Evolutionary conservation across 345 rosid species (phyloP).

Genomic region (Citrus australasica): DNA sequence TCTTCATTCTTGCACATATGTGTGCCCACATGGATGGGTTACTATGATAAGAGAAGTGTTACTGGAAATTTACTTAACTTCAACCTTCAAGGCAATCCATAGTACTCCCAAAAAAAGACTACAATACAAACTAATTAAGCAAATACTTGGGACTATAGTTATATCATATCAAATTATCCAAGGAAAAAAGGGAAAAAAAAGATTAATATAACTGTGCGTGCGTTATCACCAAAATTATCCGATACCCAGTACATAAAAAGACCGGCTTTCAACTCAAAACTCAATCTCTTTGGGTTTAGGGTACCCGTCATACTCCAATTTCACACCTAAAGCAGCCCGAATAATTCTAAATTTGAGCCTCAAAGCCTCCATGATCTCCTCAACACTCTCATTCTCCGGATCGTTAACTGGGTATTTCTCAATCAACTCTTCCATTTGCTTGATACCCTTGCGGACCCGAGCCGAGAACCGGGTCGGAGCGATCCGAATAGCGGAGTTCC

Average conservation of each 20-base stretch:
- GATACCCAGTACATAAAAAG: neutral
- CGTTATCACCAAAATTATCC: neutral
- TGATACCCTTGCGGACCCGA: constrained; percentile 52
- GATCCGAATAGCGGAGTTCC: constrained; percentile 52
- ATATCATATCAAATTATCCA: neutral
- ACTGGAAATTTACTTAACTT: neutral
- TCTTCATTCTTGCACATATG: neutral
- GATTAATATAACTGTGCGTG: no score
- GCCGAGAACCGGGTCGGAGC: constrained; percentile 47
- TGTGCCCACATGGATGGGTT: neutral
- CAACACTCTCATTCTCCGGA: constrained; percentile 62
- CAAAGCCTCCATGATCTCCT: constrained; percentile 53
- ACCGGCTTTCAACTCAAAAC: constrained; percentile 37
- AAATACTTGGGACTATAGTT: neutral
- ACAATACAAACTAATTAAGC: neutral
- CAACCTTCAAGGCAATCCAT: neutral
- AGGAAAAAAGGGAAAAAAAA: neutral
- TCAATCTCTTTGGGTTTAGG: constrained; percentile 54
- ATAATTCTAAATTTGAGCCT: constrained; percentile 64
- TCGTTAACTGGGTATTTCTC: constrained; percentile 50
- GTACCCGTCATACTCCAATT: constrained; percentile 62
- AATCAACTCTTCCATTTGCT: constrained; percentile 55
- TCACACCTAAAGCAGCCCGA: constrained; percentile 60
- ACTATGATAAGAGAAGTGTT: neutral
- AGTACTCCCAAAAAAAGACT: neutral